These are phyloP conservation scores for Pythium dissimile DNA, from an alignment of 352 stramenopile genomes.

Conservation along the genomic window DNA sequence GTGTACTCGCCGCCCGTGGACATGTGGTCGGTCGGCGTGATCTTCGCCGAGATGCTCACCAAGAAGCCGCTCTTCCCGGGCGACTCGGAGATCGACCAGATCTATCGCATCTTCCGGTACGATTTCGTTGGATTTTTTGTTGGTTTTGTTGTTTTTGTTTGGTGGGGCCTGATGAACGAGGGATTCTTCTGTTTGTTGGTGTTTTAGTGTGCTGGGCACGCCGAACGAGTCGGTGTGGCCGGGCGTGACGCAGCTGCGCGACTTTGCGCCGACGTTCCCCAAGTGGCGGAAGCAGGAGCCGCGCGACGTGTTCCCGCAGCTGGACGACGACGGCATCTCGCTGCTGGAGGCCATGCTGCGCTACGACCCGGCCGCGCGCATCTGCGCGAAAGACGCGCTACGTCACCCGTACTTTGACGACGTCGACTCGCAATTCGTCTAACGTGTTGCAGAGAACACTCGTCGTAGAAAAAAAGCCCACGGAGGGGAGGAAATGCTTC, in stretches of 20 bases:
- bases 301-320: slow-evolving; percentile 50
- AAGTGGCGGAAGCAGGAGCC: slow-evolving; percentile 93
- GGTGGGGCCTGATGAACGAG: neutral
- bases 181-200: neutral
- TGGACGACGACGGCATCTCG: slow-evolving; percentile 55
- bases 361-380: slow-evolving; percentile 66
- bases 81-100: slow-evolving; percentile 85
- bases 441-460: slow-evolving; percentile 9
- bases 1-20: slow-evolving; percentile 86
- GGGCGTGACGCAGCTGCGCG: slow-evolving; percentile 93
- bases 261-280: slow-evolving; percentile 95
- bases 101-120: slow-evolving; percentile 85
- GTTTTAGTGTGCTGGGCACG: slow-evolving; percentile 93
- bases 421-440: slow-evolving; percentile 70
- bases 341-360: slow-evolving; percentile 75
- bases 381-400: slow-evolving; percentile 79
- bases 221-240: slow-evolving; percentile 96
- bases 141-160: neutral
- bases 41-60: slow-evolving; percentile 83
- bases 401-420: slow-evolving; percentile 86
- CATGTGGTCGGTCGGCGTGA: slow-evolving; percentile 84
- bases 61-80: slow-evolving; percentile 83
- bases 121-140: neutral
- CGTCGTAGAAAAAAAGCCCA: neutral
- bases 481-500: neutral